These are phyloP conservation scores for Cyclaneusma minus DNA, from an alignment of 2,329 filamentous ascomycete genomes.

Conservation along the genomic window DNA sequence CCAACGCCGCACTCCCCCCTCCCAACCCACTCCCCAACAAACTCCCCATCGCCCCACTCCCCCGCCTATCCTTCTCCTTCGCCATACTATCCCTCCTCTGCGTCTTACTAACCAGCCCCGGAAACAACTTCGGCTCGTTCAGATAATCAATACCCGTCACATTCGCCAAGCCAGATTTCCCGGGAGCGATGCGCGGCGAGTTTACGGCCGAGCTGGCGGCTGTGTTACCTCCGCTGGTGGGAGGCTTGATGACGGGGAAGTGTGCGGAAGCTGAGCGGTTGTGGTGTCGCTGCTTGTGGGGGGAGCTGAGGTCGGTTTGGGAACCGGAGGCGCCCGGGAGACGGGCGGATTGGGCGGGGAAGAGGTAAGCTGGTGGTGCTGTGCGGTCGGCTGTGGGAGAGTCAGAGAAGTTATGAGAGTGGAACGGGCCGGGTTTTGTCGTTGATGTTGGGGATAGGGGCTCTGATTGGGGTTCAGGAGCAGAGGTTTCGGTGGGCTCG, in stretches of 20 bases:
- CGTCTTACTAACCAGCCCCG: constrained; percentile 43
- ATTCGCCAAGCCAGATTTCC: constrained; percentile 24
- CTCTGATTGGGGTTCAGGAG: constrained; percentile 12
- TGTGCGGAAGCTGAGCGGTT: background rate
- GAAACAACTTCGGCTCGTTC: constrained; percentile 56
- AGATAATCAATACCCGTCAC: constrained; percentile 23
- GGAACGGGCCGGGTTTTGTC: constrained; percentile 18
- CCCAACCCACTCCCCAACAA: background rate
- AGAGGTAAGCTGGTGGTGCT: constrained; percentile 13
- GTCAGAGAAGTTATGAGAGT: constrained; percentile 15
- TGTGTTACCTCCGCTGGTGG: constrained; percentile 2
- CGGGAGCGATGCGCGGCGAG: constrained; percentile 10
- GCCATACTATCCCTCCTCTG: constrained; percentile 12
- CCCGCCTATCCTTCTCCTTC: background rate
- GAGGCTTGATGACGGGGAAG: constrained; percentile 4
- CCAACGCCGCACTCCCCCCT: background rate
- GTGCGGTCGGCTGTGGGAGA: constrained; percentile 9
- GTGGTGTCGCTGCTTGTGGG: constrained; percentile 5
- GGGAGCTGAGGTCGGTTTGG: background rate
- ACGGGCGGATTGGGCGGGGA: constrained; percentile 18
- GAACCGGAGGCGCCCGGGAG: constrained; percentile 10
- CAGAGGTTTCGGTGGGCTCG: constrained; percentile 12
- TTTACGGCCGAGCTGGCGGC: constrained; percentile 6
- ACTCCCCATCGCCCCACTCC: constrained; percentile 1
- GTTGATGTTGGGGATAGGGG: constrained; percentile 7